Conservation (phyloP, 2,329 filamentous ascomycete genomes). For the Pezicula rhizophila region DNA sequence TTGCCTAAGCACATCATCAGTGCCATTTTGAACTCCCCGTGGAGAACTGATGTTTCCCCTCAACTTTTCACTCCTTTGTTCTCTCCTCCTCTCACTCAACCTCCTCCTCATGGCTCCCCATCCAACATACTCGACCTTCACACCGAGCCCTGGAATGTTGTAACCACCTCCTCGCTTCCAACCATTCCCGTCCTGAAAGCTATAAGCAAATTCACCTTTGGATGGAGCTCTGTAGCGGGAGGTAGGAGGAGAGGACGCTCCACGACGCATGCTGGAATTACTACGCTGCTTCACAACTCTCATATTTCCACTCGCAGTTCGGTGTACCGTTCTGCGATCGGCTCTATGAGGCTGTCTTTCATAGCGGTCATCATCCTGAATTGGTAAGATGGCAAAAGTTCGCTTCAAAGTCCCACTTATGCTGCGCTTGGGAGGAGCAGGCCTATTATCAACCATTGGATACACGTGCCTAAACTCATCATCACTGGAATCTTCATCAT, state of each 20-base stretch:
- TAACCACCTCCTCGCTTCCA: conserved; percentile 12
- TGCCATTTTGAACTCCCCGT: conserved; percentile 28
- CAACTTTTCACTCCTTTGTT: conserved; percentile 53
- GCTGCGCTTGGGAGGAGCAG: conserved; percentile 37
- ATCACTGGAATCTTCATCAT: conserved; percentile 24
- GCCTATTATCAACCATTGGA: conserved; percentile 43
- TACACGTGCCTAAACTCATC: conserved; percentile 27
- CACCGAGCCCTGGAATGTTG: conserved; percentile 28
- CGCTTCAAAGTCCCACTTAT: conserved; percentile 39
- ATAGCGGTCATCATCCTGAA: conserved; percentile 36
- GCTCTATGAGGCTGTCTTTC: conserved; percentile 31
- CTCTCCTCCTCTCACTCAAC: conserved; percentile 51
- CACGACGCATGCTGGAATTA: conserved; percentile 30
- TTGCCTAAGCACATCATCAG: conserved; percentile 24
- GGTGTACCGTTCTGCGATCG: conserved; percentile 52
- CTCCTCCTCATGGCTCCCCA: conserved; percentile 47
- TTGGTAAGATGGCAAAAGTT: conserved; percentile 55
- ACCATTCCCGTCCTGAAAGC: conserved; percentile 24
- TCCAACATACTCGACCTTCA: conserved; percentile 42
- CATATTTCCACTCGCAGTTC: conserved; percentile 54
- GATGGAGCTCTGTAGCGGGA: conserved; percentile 3
- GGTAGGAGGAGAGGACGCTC: conserved; percentile 3
- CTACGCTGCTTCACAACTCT: conserved; percentile 48
- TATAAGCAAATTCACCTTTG: conserved; percentile 18
- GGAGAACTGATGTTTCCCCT: conserved; percentile 56